Conservation (phyloP, 202 grass and related monocot genomes). For the Saccharum hybrid region DNA sequence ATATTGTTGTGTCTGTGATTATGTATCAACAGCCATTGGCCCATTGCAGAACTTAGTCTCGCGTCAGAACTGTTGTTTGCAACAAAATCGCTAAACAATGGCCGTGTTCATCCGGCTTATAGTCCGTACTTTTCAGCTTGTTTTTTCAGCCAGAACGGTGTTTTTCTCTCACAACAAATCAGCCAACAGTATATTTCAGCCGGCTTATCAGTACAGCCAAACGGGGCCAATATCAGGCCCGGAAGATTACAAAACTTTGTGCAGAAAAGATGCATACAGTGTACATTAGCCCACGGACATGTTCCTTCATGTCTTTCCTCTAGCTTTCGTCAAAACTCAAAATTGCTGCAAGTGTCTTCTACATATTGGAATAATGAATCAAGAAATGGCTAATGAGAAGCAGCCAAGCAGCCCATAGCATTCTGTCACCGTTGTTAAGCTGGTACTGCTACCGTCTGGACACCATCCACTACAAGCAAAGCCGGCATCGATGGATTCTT, state of each 20-base stretch:
- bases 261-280: neutral
- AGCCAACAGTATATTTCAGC: too few relatives aligned
- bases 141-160: too few relatives aligned
- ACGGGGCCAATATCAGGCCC: neutral
- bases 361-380: neutral
- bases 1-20: neutral
- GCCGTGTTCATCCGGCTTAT: too few relatives aligned
- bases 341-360: neutral
- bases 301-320: neutral
- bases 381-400: neutral
- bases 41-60: too few relatives aligned
- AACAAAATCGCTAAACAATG: neutral
- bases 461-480: slow-evolving; percentile 4
- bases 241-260: neutral
- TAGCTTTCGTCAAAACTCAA: neutral
- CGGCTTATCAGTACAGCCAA: too few relatives aligned
- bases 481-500: neutral
- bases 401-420: neutral
- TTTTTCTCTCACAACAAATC: too few relatives aligned
- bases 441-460: neutral
- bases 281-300: neutral
- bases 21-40: neutral
- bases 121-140: too few relatives aligned
- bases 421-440: neutral
- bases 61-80: too few relatives aligned